These are phyloP conservation scores for Tylopilus orsonianus DNA, from an alignment of 1,284 basidiomycete genomes.

Conservation along the genomic window DNA sequence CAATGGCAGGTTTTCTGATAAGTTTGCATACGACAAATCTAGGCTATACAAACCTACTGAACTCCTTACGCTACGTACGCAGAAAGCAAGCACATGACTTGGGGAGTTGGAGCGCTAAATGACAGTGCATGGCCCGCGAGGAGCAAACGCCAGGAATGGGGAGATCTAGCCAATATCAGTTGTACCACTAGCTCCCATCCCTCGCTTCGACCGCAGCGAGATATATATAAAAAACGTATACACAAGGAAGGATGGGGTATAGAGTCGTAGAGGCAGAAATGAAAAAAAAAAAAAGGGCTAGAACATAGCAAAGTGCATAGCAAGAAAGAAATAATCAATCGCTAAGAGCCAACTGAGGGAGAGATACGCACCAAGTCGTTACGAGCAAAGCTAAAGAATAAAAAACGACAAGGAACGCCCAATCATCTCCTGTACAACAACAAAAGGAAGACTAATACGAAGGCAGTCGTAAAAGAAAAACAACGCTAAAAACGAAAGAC, in stretches of 20 bases:
- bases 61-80: too few relatives aligned
- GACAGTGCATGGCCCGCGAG: neutral
- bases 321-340: neutral
- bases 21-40: too few relatives aligned
- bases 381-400: neutral
- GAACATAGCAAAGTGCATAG: neutral
- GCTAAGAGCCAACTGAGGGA: neutral
- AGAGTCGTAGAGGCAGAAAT: neutral
- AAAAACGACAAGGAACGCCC: neutral
- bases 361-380: conserved; percentile 1
- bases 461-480: neutral
- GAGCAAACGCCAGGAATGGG: neutral
- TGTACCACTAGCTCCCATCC: too few relatives aligned
- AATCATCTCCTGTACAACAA: neutral
- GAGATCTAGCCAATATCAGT: too few relatives aligned
- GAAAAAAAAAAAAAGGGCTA: neutral
- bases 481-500: conserved; percentile 19
- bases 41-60: too few relatives aligned
- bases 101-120: too few relatives aligned
- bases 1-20: too few relatives aligned
- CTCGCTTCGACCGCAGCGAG: neutral
- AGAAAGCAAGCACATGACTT: too few relatives aligned
- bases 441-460: neutral
- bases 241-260: neutral
- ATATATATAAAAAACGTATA: neutral